A percentile compares a stretch with the other conserved stretches of the same genome.
Evolutionary conservation across 139 green algal species (phyloP).

Genomic region (Tetraselmis chui): DNA sequence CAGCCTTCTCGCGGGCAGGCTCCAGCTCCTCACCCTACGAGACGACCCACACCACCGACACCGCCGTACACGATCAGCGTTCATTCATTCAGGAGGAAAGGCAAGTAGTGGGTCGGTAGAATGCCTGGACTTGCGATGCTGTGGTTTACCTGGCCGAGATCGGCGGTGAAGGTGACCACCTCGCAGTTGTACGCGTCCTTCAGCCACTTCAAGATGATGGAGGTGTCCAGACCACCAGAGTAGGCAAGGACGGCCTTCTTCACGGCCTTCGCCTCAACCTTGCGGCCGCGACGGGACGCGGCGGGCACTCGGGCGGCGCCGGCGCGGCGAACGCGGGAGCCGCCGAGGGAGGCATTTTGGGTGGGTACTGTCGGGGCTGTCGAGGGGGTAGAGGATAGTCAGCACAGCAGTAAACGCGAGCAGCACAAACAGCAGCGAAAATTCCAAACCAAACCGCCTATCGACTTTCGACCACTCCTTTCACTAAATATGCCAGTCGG

Average conservation of each 20-base stretch:
- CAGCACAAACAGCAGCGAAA: too few species aligned
- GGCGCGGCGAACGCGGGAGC: background rate
- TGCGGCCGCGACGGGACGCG: background rate
- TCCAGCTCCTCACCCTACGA: conserved; percentile 95
- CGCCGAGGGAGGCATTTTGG: background rate
- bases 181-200: conserved; percentile 93
- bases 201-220: conserved; percentile 99
- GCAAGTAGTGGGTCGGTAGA: too few species aligned
- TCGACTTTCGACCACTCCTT: too few species aligned
- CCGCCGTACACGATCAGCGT: too few species aligned
- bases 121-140: background rate
- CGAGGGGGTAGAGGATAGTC: too few species aligned
- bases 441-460: too few species aligned
- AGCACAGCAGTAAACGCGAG: too few species aligned
- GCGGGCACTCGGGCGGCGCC: background rate
- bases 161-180: conserved; percentile 94
- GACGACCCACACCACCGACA: too few species aligned
- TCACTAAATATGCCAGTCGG: too few species aligned
- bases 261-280: conserved; percentile 5
- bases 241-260: conserved; percentile 96
- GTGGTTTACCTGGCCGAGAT: conserved; percentile 82
- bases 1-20: conserved; percentile 82
- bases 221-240: conserved; percentile 91
- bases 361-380: background rate
- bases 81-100: too few species aligned